phyloP scores from a whole-genome alignment of 805 yeast genomes.

The Metschnikowia colocasiae region DNA sequence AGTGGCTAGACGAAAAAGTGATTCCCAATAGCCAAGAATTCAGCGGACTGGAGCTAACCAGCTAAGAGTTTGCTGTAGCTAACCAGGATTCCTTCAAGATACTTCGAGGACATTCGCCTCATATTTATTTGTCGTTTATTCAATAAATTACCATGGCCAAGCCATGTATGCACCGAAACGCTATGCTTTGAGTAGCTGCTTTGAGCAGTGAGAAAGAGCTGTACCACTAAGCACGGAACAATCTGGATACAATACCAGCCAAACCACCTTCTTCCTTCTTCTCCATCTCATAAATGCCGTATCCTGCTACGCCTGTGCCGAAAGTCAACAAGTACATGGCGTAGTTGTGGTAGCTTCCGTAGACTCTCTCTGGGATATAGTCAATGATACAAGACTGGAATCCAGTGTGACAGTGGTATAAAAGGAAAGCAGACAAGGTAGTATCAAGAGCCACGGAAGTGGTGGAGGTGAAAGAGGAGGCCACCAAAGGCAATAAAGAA shows the following conservation, averaged over 20 bases:
- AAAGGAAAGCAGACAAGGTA: slow-evolving; percentile 48
- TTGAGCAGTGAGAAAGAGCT: neutral
- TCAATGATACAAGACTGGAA: slow-evolving; percentile 75
- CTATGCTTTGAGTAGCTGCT: neutral
- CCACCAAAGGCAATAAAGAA: slow-evolving; percentile 59
- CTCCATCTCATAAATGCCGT: slow-evolving; percentile 70
- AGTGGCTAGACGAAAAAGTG: slow-evolving; percentile 22
- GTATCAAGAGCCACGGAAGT: slow-evolving; percentile 54
- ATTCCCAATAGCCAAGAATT: neutral
- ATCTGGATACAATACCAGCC: slow-evolving; percentile 41
- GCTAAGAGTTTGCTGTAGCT: neutral
- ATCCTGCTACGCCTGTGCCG: slow-evolving; percentile 63
- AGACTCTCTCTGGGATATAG: slow-evolving; percentile 73
- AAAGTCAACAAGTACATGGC: slow-evolving; percentile 59
- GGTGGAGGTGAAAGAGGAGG: slow-evolving; percentile 59
- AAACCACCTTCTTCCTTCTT: slow-evolving; percentile 60
- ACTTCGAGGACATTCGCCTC: neutral
- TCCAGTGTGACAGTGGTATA: slow-evolving; percentile 67
- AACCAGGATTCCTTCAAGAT: neutral
- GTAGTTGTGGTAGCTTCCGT: slow-evolving; percentile 57
- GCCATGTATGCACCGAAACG: slow-evolving; percentile 2
- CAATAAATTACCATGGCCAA: slow-evolving; percentile 3
- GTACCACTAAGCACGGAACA: slow-evolving; percentile 33
- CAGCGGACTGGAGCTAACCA: neutral
- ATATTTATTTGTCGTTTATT: slow-evolving; percentile 3